Base-by-base conservation (phyloP, 2,329 filamentous ascomycete genomes). In the Albophoma yamanashiensis region DNA sequence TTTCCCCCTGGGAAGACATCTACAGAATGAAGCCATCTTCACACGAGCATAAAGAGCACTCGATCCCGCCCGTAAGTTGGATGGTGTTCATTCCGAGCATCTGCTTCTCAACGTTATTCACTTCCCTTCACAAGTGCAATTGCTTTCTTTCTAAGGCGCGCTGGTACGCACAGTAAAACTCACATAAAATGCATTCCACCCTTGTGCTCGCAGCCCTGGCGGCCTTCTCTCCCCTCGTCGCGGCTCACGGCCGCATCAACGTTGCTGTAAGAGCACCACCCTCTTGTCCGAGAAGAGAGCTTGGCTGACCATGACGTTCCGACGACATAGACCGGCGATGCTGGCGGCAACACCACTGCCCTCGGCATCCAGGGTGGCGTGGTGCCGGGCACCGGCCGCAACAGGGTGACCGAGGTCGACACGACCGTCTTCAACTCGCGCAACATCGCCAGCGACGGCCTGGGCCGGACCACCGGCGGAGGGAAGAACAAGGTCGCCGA, bases 371-470 rank as follows among this genome's bases (percentile, higher is more conserved):
- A 69, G 63, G 73, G 74, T 40, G 73, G 62, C 42, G 64, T 76
- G 59, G 72, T 79, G 20, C 75, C 77, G 8, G 71, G 72, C 9
- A 61, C 74, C 0, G 76, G 76, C 25, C 65, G 65, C 31, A 78
- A 78, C 70, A 66, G 64, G 40, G 64, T 68, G 62, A 78, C 76
- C 1, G 76, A 79, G 64, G 66, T 74, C 40, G 77, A 79, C 66
- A 78, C 77, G 38, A 79, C 76, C 43, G 71, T 79, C 63, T 79
- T 79, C 70, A 60, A 62, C 25, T 66, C 63, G 22, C 72, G 65
- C 64, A 67, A 71, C 45, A 69, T 73, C 61, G 64, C 67, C 58
- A 69, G 69, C 50, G 67, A 77, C 63, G 73, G 74, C 27, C 71
- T 77, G 39, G 76, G 76, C 62, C 65, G 62, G 39, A 78, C 75